Base-by-base conservation (phyloP, 805 yeast species). In the Teunomyces barrocoloradensis region DNA sequence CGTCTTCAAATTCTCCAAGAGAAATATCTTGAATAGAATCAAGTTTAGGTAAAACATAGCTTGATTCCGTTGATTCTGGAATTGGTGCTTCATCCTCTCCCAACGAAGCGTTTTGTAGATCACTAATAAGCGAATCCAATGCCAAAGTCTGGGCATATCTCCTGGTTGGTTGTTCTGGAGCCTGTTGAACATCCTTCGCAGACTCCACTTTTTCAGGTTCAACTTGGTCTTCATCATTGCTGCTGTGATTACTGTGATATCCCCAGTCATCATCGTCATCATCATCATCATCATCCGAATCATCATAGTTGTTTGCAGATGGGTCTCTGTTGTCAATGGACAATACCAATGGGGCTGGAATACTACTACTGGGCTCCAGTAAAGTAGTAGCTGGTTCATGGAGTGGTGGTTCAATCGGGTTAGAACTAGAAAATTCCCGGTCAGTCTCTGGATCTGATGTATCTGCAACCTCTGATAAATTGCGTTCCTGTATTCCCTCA, bases 51-150 rank as follows among this genome's bases (percentile, higher is more conserved):
- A 64, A 49, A 23, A 45, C 29, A 28, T 44, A 42, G 10, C 37
- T 13, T 18, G 39, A 21, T 18, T 25, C 42, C 5, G 6, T 15
- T 10, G 18, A 17, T 4, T 11, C 21, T 7, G 33, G 27, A 10
- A 27, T 17, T 7, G 34, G 34, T 4, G 18, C 30, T 6, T 9
- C 29, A 5, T 37, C 33, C 2, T 25, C 36, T 7, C 42, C 49
- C 29, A 37, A 32, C 4, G 50, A 43, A 28, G 47, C 63, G 46
- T 57, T 59, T 42, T 61, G 60, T 23, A 72, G 54, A 48, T 72
- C 75, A 45, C 63, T 57, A 13, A 72, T 71, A n/a, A 72, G 53
- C 5, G 69, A 60, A 46, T 71, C 76, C 27, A 72, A 53, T 4
- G 69, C 67, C 33, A 60, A 68, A 3, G 68, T 62, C 29, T 58